These are phyloP conservation scores for Didymella segeticola DNA, from an alignment of 2,329 filamentous ascomycete genomes.

Conservation along the genomic window DNA sequence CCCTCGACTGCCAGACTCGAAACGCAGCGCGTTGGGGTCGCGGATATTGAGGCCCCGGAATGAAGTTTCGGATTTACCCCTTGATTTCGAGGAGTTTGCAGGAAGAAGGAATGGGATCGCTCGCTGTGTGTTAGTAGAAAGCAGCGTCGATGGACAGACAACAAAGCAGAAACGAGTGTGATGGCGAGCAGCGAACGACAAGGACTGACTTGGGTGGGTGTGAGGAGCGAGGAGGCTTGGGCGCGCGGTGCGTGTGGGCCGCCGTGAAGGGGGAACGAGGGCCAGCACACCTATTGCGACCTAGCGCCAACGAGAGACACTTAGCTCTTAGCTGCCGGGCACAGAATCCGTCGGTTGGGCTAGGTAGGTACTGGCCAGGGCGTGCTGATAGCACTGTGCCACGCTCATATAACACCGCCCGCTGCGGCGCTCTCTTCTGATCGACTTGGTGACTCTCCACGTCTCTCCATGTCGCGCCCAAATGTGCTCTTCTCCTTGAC, in stretches of 20 bases:
- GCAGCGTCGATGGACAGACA: constrained; percentile 3
- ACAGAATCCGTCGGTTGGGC: neutral
- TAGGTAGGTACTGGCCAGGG: constrained; percentile 4
- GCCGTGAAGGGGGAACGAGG: constrained; percentile 16
- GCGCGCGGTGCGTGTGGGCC: constrained; percentile 27
- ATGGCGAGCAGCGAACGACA: constrained; percentile 29
- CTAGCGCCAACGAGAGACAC: constrained; percentile 1
- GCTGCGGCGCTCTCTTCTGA: neutral
- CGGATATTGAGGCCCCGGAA: constrained; percentile 40
- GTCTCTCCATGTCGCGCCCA: neutral
- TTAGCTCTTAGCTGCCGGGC: neutral
- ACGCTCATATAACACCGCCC: constrained; percentile 3
- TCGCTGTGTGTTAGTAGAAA: constrained; percentile 6
- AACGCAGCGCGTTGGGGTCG: constrained; percentile 47
- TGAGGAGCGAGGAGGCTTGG: constrained; percentile 23
- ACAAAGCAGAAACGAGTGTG: constrained; percentile 35
- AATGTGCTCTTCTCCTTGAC: neutral
- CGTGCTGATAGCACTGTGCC: constrained; percentile 3
- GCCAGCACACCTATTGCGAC: neutral
- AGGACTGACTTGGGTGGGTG: constrained; percentile 29
- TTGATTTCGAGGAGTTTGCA: constrained; percentile 35
- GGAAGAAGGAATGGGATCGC: constrained; percentile 38
- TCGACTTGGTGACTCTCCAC: neutral
- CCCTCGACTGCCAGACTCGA: constrained; percentile 39
- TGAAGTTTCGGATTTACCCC: constrained; percentile 34